A percentile compares a stretch with the other conserved stretches of the same genome.
phyloP scores from a whole-genome alignment of 1,139 yeast genomes.

The Casaregolazyma lundiana region DNA sequence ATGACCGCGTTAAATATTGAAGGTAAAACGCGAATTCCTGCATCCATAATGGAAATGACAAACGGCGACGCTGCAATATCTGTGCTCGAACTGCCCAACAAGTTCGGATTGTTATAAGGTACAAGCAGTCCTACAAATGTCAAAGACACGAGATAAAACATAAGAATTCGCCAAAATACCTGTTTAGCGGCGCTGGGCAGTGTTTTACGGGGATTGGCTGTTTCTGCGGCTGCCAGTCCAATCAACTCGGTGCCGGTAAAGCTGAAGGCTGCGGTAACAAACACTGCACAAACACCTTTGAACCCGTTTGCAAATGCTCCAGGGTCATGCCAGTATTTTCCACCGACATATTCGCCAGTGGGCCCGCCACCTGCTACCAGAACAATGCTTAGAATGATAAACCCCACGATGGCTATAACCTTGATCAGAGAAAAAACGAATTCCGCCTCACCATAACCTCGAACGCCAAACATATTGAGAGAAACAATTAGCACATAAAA shows the following conservation, averaged over 20 bases:
- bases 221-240: conserved; percentile 80
- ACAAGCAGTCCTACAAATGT: conserved; percentile 60
- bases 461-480: conserved; percentile 65
- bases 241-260: conserved; percentile 79
- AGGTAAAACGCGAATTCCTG: conserved; percentile 58
- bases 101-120: conserved; percentile 51
- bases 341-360: conserved; percentile 52
- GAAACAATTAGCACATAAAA: conserved; percentile 54
- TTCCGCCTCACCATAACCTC: conserved; percentile 73
- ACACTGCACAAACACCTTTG: conserved; percentile 75
- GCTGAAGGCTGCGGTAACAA: conserved; percentile 82
- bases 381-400: conserved; percentile 55
- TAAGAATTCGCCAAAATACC: conserved; percentile 66
- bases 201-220: conserved; percentile 62
- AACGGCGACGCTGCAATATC: conserved; percentile 68
- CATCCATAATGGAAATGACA: conserved; percentile 60
- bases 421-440: conserved; percentile 56
- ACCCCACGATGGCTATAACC: conserved; percentile 58
- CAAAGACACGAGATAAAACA: conserved; percentile 59
- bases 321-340: conserved; percentile 56
- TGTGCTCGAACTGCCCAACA: conserved; percentile 42
- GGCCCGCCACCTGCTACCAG: conserved; percentile 66
- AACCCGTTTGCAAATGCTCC: conserved; percentile 62
- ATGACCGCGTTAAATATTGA: conserved; percentile 71
- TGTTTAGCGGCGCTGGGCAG: conserved; percentile 65